Evolutionary conservation across 306 rosid species (phyloP).

Genomic region (Malus orientalis): DNA sequence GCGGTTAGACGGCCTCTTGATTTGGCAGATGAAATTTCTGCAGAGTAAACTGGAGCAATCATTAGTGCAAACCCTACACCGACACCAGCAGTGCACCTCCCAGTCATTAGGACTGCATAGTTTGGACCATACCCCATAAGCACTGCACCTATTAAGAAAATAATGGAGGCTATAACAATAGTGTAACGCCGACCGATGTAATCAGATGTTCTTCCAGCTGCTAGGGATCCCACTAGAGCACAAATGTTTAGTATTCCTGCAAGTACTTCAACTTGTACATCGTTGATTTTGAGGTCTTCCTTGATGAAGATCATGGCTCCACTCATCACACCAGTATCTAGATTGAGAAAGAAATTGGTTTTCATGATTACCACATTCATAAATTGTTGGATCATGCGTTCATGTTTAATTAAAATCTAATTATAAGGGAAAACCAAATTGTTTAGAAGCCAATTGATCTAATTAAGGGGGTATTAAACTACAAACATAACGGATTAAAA

Average conservation of each 20-base stretch:
- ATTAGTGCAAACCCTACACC: conserved; percentile 86
- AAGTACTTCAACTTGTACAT: conserved; percentile 54
- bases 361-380: background rate
- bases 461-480: background rate
- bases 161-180: conserved; percentile 38
- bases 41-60: conserved; percentile 80
- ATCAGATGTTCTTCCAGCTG: conserved; percentile 70
- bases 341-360: background rate
- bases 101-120: conserved; percentile 45
- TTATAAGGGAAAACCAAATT: background rate
- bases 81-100: conserved; percentile 64
- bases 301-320: conserved; percentile 85
- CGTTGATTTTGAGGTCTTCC: conserved; percentile 65
- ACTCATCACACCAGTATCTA: conserved; percentile 93
- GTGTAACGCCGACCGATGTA: conserved; percentile 80
- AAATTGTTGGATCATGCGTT: background rate
- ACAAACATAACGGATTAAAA: background rate
- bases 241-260: conserved; percentile 76
- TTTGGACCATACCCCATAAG: conserved; percentile 81
- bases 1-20: conserved; percentile 59
- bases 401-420: background rate
- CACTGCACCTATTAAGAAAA: conserved; percentile 58
- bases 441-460: background rate
- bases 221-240: conserved; percentile 55
- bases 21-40: conserved; percentile 68